phyloP scores from a whole-genome alignment of 2,329 filamentous ascomycete genomes.

The Fonsecaea monophora region DNA sequence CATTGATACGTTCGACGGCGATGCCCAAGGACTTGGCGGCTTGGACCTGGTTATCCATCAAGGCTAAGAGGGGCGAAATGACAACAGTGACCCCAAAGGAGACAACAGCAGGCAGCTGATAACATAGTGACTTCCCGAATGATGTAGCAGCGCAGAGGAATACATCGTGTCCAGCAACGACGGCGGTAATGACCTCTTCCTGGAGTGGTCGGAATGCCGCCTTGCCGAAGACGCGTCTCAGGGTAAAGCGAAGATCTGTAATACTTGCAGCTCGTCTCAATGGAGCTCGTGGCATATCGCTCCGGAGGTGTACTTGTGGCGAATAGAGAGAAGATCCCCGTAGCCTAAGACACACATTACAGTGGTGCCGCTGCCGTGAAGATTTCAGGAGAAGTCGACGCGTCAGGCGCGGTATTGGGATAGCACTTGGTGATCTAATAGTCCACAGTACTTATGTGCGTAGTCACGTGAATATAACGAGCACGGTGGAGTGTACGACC shows the following conservation, averaged over 20 bases:
- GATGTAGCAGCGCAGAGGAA: slow-evolving; percentile 79
- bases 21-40: slow-evolving; percentile 76
- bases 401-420: background rate
- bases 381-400: background rate
- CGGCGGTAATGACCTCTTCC: slow-evolving; percentile 83
- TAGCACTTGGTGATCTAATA: background rate
- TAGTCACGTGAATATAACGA: background rate
- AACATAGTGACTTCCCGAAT: slow-evolving; percentile 93
- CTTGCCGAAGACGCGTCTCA: slow-evolving; percentile 76
- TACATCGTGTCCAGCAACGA: slow-evolving; percentile 83
- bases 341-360: background rate
- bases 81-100: slow-evolving; percentile 90
- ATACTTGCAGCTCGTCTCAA: slow-evolving; percentile 25
- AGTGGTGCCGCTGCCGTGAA: background rate
- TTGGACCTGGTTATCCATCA: slow-evolving; percentile 96
- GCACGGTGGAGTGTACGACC: background rate
- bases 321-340: background rate
- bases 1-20: slow-evolving; percentile 84
- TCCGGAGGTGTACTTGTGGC: background rate
- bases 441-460: slow-evolving; percentile 5
- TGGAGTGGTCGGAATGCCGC: slow-evolving; percentile 80
- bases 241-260: slow-evolving; percentile 74
- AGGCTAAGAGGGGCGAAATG: slow-evolving; percentile 82
- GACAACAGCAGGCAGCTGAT: slow-evolving; percentile 87
- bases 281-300: slow-evolving; percentile 19